Evolutionary conservation across 1,139 yeast species (phyloP), one percentile per base, ranked within the genome.

Genomic region (Protomyces lactucae-debilis): DNA sequence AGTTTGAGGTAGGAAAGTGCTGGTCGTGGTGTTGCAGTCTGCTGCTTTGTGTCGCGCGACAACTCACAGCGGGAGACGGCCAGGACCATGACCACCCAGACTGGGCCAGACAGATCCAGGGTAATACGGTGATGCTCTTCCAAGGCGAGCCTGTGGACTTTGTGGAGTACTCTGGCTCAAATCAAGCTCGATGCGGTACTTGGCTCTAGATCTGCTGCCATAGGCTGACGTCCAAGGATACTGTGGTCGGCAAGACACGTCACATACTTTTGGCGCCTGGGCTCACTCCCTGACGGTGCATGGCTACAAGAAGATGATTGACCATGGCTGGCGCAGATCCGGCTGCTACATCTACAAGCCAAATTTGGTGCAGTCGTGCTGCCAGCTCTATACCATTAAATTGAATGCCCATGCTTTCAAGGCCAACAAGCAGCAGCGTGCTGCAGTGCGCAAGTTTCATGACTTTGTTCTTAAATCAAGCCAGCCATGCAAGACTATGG

Each of bases 321-420:
- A 88, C 70, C 77, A 79, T 69, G 96, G 96, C 1, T 90, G 68
- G 68, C 57, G 68, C 45, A 76, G 98, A 61, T 86, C 95, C 39
- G 97, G 97, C 0, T 72, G 74, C 1, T 88, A 84, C 69, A 70
- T 89, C 5, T 91, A 91, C 72, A 87, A 86, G 71, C 85, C 88
- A 0, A 96, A 92, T 73, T 75, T 84, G 67, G 73, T 86, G 40
- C 74, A 90, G 43, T 83, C 83, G 52, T 92, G 98, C 72, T 92
- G 98, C 71, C 80, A 93, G n/a, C 80, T 85, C 72, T 89, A 84
- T 72, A 87, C 97, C 0, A 88, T 91, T 51, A 65, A 55, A n/a
- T 85, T 96, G 0, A 79, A 77, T 51, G 75, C 81, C 43, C 72
- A 71, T 0, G 71, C 74, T 51, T 79, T 85, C 69, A 77, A 78